Evolutionary conservation across 139 green algal genomes (phyloP).

Genomic region (Raphidocelis subcapitata): DNA sequence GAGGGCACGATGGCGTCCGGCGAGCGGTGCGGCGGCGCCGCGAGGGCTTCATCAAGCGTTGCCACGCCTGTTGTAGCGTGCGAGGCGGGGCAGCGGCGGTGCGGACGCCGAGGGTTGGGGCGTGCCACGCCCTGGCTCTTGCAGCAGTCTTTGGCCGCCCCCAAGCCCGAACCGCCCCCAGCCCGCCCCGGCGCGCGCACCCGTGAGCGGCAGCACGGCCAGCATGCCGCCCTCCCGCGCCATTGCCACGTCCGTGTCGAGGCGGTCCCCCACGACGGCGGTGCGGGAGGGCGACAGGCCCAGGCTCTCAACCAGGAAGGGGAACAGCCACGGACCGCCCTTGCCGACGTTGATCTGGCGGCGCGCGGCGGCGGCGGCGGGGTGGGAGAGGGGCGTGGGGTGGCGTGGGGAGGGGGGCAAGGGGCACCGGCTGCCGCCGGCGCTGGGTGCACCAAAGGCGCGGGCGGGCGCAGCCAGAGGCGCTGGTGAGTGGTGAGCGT

Average conservation of each 20-base stretch:
- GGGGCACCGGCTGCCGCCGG: no score
- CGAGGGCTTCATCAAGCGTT: constrained; percentile 15
- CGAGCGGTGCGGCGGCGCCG: neutral
- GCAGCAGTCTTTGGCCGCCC: neutral
- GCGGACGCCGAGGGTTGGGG: no score
- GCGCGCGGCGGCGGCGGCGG: no score
- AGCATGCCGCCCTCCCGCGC: constrained; percentile 47
- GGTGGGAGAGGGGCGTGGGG: no score
- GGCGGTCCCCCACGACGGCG: constrained; percentile 61
- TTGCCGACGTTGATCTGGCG: constrained; percentile 67
- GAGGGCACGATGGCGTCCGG: constrained; percentile 42
- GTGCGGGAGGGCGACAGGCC: constrained; percentile 35
- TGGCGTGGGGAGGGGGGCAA: no score
- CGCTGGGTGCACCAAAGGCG: no score
- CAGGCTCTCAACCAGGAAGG: constrained; percentile 48
- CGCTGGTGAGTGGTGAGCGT: no score
- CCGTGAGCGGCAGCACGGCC: constrained; percentile 58
- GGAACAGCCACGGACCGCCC: constrained; percentile 65
- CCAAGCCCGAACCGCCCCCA: neutral
- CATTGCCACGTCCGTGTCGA: constrained; percentile 72
- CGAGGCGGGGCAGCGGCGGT: no score
- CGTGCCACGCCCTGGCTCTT: no score
- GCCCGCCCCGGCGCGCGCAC: constrained; percentile 11
- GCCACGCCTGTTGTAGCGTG: constrained; percentile 54
- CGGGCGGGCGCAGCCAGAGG: no score